Percentiles rank a stretch among this genome's conserved stretches.
These are phyloP conservation scores for Xerocomellus dryophilus DNA, from an alignment of 768 basidiomycete genomes.

Conservation along the genomic window DNA sequence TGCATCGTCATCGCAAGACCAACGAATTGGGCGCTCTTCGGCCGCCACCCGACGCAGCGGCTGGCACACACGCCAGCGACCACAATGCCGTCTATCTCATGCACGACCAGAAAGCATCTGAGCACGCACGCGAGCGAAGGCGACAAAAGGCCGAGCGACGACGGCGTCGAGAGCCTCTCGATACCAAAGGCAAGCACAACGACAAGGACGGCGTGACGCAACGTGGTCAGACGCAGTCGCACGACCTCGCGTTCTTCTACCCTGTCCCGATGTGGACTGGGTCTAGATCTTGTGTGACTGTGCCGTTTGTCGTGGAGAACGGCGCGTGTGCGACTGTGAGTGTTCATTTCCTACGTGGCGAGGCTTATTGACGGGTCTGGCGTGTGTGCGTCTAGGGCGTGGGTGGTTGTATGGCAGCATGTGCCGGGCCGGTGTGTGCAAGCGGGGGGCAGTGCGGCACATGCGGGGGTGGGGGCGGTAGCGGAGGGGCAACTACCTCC, in stretches of 20 bases:
- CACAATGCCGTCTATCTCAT: slow-evolving; percentile 45
- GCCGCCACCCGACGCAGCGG: slow-evolving; percentile 35
- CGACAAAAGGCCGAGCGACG: slow-evolving; percentile 11
- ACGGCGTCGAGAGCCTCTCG: neutral
- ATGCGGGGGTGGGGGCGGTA: neutral
- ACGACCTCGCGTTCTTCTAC: slow-evolving; percentile 11
- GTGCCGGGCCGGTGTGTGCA: neutral
- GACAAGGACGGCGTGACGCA: neutral
- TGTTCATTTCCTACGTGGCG: neutral
- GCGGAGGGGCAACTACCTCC: too few species aligned
- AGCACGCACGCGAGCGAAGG: slow-evolving; percentile 9
- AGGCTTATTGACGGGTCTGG: neutral
- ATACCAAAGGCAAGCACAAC: neutral
- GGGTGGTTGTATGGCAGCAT: slow-evolving; percentile 1
- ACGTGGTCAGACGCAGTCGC: neutral
- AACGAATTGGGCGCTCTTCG: slow-evolving; percentile 23
- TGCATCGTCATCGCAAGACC: neutral
- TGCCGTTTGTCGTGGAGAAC: neutral
- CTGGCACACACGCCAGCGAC: slow-evolving; percentile 51
- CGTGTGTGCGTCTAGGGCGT: neutral
- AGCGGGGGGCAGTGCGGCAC: neutral
- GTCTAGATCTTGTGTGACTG: neutral
- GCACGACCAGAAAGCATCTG: slow-evolving; percentile 10
- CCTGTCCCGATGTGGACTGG: slow-evolving; percentile 5
- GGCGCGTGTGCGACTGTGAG: slow-evolving; percentile 7